Evolutionary conservation across 2,329 filamentous ascomycete genomes (phyloP), one percentile per base, ranked within the genome.

Genomic region (Sordariomycetes sp.): DNA sequence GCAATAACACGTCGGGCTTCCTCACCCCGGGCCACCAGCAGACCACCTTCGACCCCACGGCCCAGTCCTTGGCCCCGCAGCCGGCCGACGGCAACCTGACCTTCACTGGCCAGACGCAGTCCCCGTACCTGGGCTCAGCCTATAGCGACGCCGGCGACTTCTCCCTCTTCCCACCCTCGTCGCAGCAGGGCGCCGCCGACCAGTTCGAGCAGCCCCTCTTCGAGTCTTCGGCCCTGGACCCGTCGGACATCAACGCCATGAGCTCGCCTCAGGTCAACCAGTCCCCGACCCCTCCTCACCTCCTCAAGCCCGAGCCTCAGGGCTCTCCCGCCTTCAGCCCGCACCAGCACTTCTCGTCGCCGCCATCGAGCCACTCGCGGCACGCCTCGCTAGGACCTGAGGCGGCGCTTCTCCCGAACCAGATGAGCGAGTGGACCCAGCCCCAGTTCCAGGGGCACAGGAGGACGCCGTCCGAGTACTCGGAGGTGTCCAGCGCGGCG

Each of bases 401-500:
- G 64, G 76, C 78, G 6, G 80, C 80, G 1, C 68, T 82, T n/a
- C 68, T 80, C 32, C 74, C 73, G 2, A 72, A 70, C n/a, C 79
- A 81, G 61, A 62, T 76, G 53, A 64, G 63, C 56, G 79, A 82
- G 59, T 83, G 79, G 79, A 75, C 63, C 50, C 75, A 76, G 58
- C 70, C 74, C 15, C 78, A 81, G 59, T 96, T 95, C 66, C 86
- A 89, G 62, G 77, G 81, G n/a, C 92, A 96, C 67, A 81, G 90
- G 63, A 83, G 91, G 65, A 85, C 82, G 42, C 88, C 89, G 1
- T 96, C 91, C n/a, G 92, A 96, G 64, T 90, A 86, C 65, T 96
- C 90, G 2, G 92, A 96, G 63, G 85, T 96, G 6, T 96, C 86
- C 5, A 95, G 90, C 20, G 88, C 85, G 17, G 85, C 88, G 24